These are phyloP conservation scores for Adansonia grandidieri DNA, from an alignment of 441 rosid genomes.

Conservation along the genomic window DNA sequence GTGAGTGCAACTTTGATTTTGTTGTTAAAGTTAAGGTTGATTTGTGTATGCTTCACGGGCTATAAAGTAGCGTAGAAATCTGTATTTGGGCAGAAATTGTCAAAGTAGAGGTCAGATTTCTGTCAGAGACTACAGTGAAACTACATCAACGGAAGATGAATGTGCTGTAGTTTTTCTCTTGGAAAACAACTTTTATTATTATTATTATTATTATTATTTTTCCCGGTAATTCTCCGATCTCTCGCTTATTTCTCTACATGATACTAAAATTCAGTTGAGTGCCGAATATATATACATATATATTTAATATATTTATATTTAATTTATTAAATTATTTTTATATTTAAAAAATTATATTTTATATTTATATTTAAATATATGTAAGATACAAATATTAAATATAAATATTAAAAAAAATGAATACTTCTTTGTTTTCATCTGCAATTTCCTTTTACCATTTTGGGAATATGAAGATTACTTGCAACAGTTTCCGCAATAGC, in stretches of 20 bases:
- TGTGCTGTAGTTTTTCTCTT: conserved; percentile 40
- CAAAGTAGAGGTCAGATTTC: conserved; percentile 35
- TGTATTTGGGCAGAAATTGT: conserved; percentile 31
- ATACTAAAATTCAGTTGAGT: too few species aligned
- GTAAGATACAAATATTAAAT: too few species aligned
- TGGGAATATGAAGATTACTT: conserved; percentile 37
- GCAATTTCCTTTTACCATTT: conserved; percentile 39
- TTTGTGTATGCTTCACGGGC: conserved; percentile 16
- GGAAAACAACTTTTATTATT: conserved; percentile 30
- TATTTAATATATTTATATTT: too few species aligned
- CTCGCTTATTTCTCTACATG: neutral
- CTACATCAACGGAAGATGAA: conserved; percentile 38
- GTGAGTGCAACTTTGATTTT: too few species aligned
- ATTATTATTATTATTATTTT: neutral
- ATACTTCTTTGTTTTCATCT: conserved; percentile 18
- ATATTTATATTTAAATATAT: too few species aligned
- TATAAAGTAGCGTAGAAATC: neutral
- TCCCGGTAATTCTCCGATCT: neutral
- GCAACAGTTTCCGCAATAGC: conserved; percentile 40
- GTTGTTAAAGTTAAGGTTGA: too few species aligned
- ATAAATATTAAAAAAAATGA: too few species aligned
- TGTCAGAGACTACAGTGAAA: conserved; percentile 41
- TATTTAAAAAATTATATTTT: too few species aligned
- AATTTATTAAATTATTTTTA: too few species aligned
- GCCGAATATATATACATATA: too few species aligned